Evolutionary conservation across 768 basidiomycete genomes (phyloP), one percentile per base, ranked within the genome.

Genomic region (Suillus subluteus): DNA sequence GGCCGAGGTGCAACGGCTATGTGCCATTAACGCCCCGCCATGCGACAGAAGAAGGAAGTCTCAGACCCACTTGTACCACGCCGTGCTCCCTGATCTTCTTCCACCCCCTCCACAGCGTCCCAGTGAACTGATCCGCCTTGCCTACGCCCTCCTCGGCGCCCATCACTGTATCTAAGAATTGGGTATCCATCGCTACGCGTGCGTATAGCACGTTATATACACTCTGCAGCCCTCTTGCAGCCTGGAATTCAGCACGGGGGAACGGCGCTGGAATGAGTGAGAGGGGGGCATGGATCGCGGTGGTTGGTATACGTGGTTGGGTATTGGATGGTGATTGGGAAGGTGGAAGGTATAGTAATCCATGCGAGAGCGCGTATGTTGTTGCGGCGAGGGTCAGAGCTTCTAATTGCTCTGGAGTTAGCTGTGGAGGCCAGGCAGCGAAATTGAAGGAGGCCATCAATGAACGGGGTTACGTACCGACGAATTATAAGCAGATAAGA

Each of bases 201-300:
- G 94, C 88, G 73, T 99, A 99, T 2, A 99, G 82, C 0, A 85
- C 80, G 78, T 98, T 97, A 77, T 96, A 99, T 0, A 86, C 75
- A 3, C 82, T 83, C 73, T 98, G 96, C 4, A 99, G 75, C 48
- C 78, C 75, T 65, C 84, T 77, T 0, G 92, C 94, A 23, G 82
- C 82, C 4, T 85, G 71, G 74, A 96, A 98, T 16, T 93, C 80
- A 3, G 76, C 64, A 16, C 90, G 84, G 1, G 97, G 96, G 69
- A 98, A 87, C 0, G 96, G 94, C 0, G 94, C 88, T 2, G 98
- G 97, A 70, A 96, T 86, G 48, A 99, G 82, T 0, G 96, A 86
- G 68, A 98, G 80, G 0, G 98, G 98, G 0, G 96, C 96, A 74
- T 98, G 93, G 70, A 96, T 93, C 0, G 89, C 90, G n/a, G 89